Evolutionary conservation across 495 filamentous ascomycete species (phyloP), one percentile per base, ranked within the genome.

Genomic region (Hypoxylon fuscum): DNA sequence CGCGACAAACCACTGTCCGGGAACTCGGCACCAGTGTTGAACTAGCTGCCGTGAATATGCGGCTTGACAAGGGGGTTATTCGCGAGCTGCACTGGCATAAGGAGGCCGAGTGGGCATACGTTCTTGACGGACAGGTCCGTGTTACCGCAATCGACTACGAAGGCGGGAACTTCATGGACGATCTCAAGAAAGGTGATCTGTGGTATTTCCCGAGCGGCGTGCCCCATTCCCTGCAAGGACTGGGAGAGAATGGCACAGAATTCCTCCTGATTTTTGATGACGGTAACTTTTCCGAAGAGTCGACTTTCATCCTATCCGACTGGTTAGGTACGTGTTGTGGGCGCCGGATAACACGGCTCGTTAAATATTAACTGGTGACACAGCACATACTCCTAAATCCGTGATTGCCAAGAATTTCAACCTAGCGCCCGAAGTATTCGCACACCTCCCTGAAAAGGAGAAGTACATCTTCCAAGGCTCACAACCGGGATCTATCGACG

Each of bases 121-220:
- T 90, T 1, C 80, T 88, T 2, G 79, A 83, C 41, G 86, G 86
- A 45, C 66, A 74, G 46, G 83, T 87, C 35, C 81, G 84, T 14
- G 79, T 88, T 20, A 88, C 86, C 3, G 88, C 84, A 3, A 75
- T 91, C 6, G 87, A 91, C 73, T 79, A 84, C 45, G 85, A 90
- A 49, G 87, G 87, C 6, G 87, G 82, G 20, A 86, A 80, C 64
- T 89, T 89, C 66, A 83, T 89, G 50, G 87, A 89, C 56, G 87
- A 89, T 65, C 74, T 90, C n/a, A 77, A 83, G 54, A 83, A 83
- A 52, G 88, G 88, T 11, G 88, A 91, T 68, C 74, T 90, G 1
- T 91, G 88, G 88, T 91, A 90, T 66, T 91, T 89, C 73, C 88
- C 87, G n/a, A 80, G 82, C 21, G 88, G 88, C 9, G 81, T 88